Percentiles rank a stretch among this genome's conserved stretches.
These are phyloP conservation scores for Lachancea fermentati DNA, from an alignment of 805 yeast genomes.

Conservation along the genomic window DNA sequence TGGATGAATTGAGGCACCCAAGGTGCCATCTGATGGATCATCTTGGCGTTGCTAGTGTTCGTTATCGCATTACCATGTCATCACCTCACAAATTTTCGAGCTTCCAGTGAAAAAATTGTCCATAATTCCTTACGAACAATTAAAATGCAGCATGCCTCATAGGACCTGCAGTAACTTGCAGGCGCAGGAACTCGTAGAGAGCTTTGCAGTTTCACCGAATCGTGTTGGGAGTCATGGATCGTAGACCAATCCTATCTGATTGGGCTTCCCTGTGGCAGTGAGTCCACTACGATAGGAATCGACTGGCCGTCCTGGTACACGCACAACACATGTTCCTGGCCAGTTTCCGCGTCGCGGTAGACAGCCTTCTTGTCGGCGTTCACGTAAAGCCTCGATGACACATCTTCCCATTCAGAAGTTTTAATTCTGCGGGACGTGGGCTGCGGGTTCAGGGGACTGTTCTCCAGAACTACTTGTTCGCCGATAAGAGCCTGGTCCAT, in stretches of 20 bases:
- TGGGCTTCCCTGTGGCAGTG: slow-evolving; percentile 16
- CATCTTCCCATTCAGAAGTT: slow-evolving; percentile 19
- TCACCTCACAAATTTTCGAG: slow-evolving; percentile 4
- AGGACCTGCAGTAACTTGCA: not conserved
- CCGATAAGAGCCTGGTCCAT: slow-evolving; percentile 11
- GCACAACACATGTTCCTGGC: slow-evolving; percentile 9
- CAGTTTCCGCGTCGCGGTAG: slow-evolving; percentile 13
- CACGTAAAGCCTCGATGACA: slow-evolving; percentile 15
- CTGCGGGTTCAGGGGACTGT: not conserved
- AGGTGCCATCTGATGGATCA: slow-evolving; percentile 53
- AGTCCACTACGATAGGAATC: slow-evolving; percentile 13
- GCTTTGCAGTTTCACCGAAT: too few species aligned
- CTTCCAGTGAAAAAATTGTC: slow-evolving; percentile 4
- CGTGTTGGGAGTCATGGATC: not conserved
- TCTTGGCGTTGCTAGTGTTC: not conserved
- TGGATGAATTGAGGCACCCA: slow-evolving; percentile 67
- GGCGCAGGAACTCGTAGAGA: too few species aligned
- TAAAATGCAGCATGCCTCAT: slow-evolving; percentile 5
- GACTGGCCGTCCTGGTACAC: slow-evolving; percentile 7
- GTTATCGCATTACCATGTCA: not conserved
- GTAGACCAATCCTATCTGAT: slow-evolving; percentile 6
- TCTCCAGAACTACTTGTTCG: slow-evolving; percentile 11
- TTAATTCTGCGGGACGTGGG: slow-evolving; percentile 16
- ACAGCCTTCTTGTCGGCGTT: slow-evolving; percentile 7
- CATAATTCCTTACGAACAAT: slow-evolving; percentile 6